Conservation (phyloP, 2,329 filamentous ascomycete species). For the Colletotrichum ledebouriae region DNA sequence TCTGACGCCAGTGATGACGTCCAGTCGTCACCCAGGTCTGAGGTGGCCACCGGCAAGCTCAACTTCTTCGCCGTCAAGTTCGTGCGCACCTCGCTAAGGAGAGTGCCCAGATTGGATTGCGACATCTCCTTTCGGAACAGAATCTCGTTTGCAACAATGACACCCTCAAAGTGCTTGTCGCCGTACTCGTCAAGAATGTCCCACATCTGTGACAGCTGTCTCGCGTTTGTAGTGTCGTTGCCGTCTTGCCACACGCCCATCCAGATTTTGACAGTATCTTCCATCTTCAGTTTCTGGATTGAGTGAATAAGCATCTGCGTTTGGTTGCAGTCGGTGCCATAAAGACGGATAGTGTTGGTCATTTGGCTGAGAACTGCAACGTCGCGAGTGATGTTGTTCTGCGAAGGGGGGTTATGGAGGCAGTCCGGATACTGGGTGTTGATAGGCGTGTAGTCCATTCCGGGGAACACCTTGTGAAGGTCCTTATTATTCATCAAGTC, state of each 20-base stretch:
- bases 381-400: constrained; percentile 95
- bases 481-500: constrained; percentile 82
- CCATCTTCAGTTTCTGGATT: constrained; percentile 79
- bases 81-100: constrained; percentile 77
- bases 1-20: constrained; percentile 74
- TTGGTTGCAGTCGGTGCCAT: constrained; percentile 98
- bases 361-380: constrained; percentile 90
- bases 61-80: constrained; percentile 78
- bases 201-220: constrained; percentile 89
- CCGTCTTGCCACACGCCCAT: constrained; percentile 92
- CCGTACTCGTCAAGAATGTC: constrained; percentile 80
- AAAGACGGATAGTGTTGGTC: constrained; percentile 88
- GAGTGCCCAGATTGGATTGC: constrained; percentile 69
- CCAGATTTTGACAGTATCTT: constrained; percentile 86
- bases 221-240: constrained; percentile 84
- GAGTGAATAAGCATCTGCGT: constrained; percentile 93
- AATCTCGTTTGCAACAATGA: constrained; percentile 87
- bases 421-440: constrained; percentile 93
- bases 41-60: constrained; percentile 82
- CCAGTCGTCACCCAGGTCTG: constrained; percentile 93
- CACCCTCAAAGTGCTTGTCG: constrained; percentile 78
- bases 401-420: constrained; percentile 80
- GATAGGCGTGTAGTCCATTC: constrained; percentile 94
- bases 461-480: constrained; percentile 93
- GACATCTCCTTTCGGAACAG: constrained; percentile 83